Percentiles rank a stretch among this genome's conserved stretches.
These are phyloP conservation scores for Rosa multiflora DNA, from an alignment of 306 rosid species.

Conservation along the genomic window DNA sequence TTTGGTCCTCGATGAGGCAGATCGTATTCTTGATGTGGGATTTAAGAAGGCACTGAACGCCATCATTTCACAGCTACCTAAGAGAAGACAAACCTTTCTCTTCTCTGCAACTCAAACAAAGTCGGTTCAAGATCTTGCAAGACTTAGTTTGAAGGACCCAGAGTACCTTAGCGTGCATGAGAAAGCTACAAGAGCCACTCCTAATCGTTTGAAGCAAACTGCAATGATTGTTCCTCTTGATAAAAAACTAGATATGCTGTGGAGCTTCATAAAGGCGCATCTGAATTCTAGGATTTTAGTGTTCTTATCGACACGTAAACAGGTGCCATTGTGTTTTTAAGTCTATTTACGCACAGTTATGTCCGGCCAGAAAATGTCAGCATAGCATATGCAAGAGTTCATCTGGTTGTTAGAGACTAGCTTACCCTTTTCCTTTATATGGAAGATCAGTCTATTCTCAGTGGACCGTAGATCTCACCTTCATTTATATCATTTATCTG, in stretches of 20 bases:
- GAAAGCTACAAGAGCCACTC: conserved; percentile 82
- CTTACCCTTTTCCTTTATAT: background rate
- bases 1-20: conserved; percentile 94
- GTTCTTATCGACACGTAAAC: conserved; percentile 86
- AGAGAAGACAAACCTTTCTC: conserved; percentile 80
- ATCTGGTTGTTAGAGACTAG: background rate
- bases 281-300: conserved; percentile 75
- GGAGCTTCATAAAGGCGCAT: conserved; percentile 92
- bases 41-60: conserved; percentile 79
- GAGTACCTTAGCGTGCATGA: conserved; percentile 92
- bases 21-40: conserved; percentile 79
- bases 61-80: conserved; percentile 84
- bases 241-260: conserved; percentile 77
- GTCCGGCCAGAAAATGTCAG: background rate
- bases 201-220: conserved; percentile 68
- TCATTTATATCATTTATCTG: background rate
- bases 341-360: background rate
- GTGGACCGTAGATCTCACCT: conserved; percentile 4
- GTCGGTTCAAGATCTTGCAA: conserved; percentile 82
- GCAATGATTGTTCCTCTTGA: conserved; percentile 76
- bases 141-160: conserved; percentile 95
- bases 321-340: conserved; percentile 40
- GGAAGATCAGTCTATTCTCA: background rate
- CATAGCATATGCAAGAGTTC: conserved; percentile 1
- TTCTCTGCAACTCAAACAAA: conserved; percentile 96